phyloP scores from a whole-genome alignment of 2,329 filamentous ascomycete species.

The Aspergillus transmontanensis region DNA sequence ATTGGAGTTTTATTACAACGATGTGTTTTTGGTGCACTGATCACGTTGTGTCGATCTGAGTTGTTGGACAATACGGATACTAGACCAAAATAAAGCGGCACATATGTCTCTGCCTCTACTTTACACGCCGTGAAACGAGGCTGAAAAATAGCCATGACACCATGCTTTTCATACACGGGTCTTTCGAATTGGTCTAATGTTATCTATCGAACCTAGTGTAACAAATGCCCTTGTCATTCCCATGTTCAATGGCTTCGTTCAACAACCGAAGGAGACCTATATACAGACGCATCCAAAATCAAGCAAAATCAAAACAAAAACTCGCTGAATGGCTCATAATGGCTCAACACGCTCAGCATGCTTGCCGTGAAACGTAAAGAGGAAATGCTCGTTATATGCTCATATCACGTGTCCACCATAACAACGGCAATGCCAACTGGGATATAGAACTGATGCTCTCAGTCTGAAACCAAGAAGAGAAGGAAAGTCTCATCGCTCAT shows the following conservation, averaged over 20 bases:
- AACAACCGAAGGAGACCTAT: neutral
- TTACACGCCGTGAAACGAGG: neutral
- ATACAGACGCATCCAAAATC: neutral
- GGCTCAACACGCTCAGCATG: conserved; percentile 4
- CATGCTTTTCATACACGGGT: neutral
- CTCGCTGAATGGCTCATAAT: conserved; percentile 2
- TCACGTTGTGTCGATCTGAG: no score
- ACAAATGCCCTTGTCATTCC: neutral
- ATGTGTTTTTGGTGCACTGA: neutral
- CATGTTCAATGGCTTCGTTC: neutral
- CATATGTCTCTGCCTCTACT: neutral
- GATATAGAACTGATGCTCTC: conserved; percentile 6
- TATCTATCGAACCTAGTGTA: neutral
- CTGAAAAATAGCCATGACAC: neutral
- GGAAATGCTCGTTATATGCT: conserved; percentile 12
- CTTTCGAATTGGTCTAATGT: neutral
- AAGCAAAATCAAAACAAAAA: neutral
- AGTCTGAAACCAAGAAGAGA: conserved; percentile 4
- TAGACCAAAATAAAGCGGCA: no score
- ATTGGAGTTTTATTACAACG: neutral
- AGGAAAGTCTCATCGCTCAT: conserved; percentile 21
- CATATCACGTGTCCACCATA: conserved; percentile 10
- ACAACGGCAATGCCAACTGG: neutral
- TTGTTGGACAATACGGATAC: neutral
- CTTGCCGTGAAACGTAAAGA: conserved; percentile 1